Percentiles rank a stretch among this genome's conserved stretches.
Conservation (phyloP, 1,284 basidiomycete genomes). For the Tranzscheliella williamsii region DNA sequence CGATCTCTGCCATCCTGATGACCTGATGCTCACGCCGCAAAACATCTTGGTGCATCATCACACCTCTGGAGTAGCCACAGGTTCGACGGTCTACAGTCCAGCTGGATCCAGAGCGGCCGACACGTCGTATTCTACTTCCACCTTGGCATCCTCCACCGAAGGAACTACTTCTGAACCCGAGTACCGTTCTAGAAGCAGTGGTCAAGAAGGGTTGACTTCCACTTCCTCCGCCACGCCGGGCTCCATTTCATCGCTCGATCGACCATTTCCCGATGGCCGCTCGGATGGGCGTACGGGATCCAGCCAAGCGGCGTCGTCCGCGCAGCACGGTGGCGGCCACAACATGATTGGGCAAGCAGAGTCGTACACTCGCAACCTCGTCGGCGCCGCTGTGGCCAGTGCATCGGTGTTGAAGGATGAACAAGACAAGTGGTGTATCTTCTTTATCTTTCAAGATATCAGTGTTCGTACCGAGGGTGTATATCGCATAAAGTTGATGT, state of each 20-base stretch:
- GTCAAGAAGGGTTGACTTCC: neutral
- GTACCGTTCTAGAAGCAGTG: neutral
- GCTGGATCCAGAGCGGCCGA: neutral
- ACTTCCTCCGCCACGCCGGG: no score
- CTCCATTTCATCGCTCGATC: neutral
- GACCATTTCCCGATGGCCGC: neutral
- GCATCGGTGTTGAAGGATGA: constrained; percentile 53
- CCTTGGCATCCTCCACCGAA: neutral
- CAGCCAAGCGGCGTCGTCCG: constrained; percentile 6
- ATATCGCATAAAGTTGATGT: constrained; percentile 52
- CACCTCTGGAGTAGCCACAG: constrained; percentile 15
- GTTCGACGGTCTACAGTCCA: neutral
- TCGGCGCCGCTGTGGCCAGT: constrained; percentile 50
- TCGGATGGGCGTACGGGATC: neutral
- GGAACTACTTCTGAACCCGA: neutral
- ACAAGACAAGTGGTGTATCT: constrained; percentile 49
- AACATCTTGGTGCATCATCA: constrained; percentile 51
- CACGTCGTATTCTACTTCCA: neutral
- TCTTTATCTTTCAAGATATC: constrained; percentile 56
- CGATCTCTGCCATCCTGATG: constrained; percentile 51
- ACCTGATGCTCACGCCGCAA: constrained; percentile 39
- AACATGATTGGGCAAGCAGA: constrained; percentile 24
- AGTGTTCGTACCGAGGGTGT: constrained; percentile 50
- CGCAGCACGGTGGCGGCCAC: constrained; percentile 11
- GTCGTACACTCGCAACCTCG: constrained; percentile 50